A percentile compares a stretch with the other conserved stretches of the same genome.
Conservation (phyloP, 768 basidiomycete species). For the Naganishia onofrii region DNA sequence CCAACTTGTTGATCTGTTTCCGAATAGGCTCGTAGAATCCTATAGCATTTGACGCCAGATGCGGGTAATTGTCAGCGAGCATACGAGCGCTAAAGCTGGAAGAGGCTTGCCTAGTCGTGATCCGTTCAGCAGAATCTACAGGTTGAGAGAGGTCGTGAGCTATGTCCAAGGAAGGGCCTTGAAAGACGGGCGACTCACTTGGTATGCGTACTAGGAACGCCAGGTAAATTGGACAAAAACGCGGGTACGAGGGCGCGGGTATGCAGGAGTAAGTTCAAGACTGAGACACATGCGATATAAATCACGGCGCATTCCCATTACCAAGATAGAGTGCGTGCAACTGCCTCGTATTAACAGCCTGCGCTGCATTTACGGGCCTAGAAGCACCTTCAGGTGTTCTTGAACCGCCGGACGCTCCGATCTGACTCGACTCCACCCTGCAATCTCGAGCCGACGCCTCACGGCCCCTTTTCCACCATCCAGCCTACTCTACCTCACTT, state of each 20-base stretch:
- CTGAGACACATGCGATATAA: no score
- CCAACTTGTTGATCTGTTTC: conserved; percentile 63
- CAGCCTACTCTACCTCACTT: background rate
- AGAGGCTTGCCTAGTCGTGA: conserved; percentile 61
- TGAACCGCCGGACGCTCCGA: no score
- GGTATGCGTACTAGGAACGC: conserved; percentile 74
- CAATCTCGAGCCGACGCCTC: no score
- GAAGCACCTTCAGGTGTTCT: no score
- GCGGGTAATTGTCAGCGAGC: conserved; percentile 27
- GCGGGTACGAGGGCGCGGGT: background rate
- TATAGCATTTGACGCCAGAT: conserved; percentile 43
- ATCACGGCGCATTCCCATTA: no score
- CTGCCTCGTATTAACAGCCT: no score
- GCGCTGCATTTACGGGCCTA: no score
- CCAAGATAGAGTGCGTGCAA: no score
- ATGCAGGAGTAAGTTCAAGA: no score
- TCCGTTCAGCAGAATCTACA: conserved; percentile 83
- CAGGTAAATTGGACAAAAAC: background rate
- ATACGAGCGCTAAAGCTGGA: background rate
- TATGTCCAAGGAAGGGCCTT: background rate
- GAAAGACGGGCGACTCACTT: conserved; percentile 58
- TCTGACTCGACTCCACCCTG: no score
- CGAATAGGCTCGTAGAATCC: conserved; percentile 94
- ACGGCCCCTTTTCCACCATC: no score
- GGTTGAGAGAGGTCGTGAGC: background rate